Evolutionary conservation across 768 basidiomycete species (phyloP).

Genomic region (Chlorophyllum brunneum): DNA sequence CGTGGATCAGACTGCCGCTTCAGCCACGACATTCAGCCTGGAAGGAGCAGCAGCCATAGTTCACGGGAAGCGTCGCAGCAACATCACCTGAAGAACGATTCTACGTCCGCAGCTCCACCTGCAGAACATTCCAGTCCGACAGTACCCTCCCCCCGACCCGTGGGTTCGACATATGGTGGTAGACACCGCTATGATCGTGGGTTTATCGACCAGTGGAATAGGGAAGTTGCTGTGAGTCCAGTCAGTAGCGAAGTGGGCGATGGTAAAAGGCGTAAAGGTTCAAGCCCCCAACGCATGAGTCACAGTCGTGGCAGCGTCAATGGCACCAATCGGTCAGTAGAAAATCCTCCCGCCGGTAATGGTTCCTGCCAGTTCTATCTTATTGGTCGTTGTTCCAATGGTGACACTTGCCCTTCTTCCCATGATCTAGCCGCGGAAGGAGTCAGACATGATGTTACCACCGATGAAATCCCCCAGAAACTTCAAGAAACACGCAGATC

Average conservation of each 20-base stretch:
- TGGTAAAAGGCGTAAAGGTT: neutral
- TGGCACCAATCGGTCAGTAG: constrained; percentile 13
- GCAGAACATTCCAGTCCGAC: neutral
- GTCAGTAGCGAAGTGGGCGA: neutral
- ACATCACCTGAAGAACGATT: neutral
- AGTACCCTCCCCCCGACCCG: neutral
- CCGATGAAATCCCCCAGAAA: neutral
- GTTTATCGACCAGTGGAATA: constrained; percentile 4
- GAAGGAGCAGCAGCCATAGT: constrained; percentile 5
- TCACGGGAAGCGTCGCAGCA: constrained; percentile 5
- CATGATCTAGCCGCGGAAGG: constrained; percentile 18
- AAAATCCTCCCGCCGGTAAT: constrained; percentile 7
- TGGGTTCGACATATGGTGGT: neutral
- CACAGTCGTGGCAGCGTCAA: neutral
- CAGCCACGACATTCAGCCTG: constrained; percentile 18
- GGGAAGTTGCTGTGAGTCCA: constrained; percentile 4
- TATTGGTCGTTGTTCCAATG: constrained; percentile 17
- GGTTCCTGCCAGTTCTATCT: constrained; percentile 11
- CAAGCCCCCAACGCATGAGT: neutral
- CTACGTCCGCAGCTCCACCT: neutral
- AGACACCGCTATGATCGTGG: neutral
- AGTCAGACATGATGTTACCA: neutral
- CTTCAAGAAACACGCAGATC: neutral
- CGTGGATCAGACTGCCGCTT: constrained; percentile 19
- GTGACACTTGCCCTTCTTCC: constrained; percentile 19